Conservation (phyloP, 2,329 filamentous ascomycete species). For the Talaromyces amestolkiae region DNA sequence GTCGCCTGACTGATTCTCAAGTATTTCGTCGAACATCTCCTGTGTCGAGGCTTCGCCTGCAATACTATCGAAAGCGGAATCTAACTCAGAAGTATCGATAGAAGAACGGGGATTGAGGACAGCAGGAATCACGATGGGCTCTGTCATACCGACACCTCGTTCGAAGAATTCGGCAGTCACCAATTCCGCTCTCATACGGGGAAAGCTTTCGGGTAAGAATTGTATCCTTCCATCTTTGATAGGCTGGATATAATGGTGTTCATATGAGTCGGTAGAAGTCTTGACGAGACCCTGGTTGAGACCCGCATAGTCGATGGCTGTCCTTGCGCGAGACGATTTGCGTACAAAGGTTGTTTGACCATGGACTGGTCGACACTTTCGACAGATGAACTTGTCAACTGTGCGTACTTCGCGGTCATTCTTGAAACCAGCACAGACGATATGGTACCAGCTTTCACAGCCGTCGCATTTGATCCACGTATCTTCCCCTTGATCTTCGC, state of each 20-base stretch:
- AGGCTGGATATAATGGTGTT: slow-evolving; percentile 66
- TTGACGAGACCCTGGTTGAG: slow-evolving; percentile 65
- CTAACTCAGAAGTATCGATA: slow-evolving; percentile 24
- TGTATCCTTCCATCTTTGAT: slow-evolving; percentile 64
- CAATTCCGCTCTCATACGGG: slow-evolving; percentile 62
- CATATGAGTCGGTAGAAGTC: slow-evolving; percentile 61
- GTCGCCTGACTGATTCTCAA: slow-evolving; percentile 31
- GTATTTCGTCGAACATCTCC: slow-evolving; percentile 41
- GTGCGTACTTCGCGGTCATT: slow-evolving; percentile 62
- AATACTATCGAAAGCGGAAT: slow-evolving; percentile 29
- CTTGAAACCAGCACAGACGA: slow-evolving; percentile 64
- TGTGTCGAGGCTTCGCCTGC: slow-evolving; percentile 36
- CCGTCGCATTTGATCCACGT: slow-evolving; percentile 67
- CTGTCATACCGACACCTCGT: slow-evolving; percentile 60
- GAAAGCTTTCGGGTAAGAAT: slow-evolving; percentile 61
- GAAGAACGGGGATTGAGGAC: slow-evolving; percentile 57
- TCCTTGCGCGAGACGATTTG: slow-evolving; percentile 64
- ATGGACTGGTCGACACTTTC: slow-evolving; percentile 56
- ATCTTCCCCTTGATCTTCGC: slow-evolving; percentile 53
- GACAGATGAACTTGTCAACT: slow-evolving; percentile 67
- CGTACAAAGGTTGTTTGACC: slow-evolving; percentile 66
- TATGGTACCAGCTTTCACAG: slow-evolving; percentile 68
- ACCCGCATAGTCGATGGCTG: slow-evolving; percentile 66
- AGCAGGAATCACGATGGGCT: slow-evolving; percentile 66
- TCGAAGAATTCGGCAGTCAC: slow-evolving; percentile 64